Conservation (phyloP, 2,329 filamentous ascomycete genomes). For the Corynespora cassiicola region DNA sequence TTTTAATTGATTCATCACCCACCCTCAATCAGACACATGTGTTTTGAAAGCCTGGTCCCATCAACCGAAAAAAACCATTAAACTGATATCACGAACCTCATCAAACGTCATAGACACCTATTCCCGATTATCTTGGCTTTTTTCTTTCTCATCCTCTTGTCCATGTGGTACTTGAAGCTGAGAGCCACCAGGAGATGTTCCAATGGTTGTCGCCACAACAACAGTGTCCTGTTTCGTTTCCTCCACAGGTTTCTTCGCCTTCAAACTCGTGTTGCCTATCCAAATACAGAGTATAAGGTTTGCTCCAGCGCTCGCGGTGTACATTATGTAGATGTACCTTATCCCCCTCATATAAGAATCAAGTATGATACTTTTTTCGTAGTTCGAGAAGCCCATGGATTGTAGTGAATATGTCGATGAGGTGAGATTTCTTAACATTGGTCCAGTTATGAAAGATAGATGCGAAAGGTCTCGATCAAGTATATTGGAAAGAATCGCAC, state of each 20-base stretch:
- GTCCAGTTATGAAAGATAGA: slow-evolving; percentile 15
- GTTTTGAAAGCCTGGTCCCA: no score
- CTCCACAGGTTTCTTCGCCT: slow-evolving; percentile 24
- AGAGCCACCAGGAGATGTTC: slow-evolving; percentile 6
- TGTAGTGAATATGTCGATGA: slow-evolving; percentile 27
- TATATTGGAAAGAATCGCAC: slow-evolving; percentile 19
- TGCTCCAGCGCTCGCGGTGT: slow-evolving; percentile 18
- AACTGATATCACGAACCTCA: no score
- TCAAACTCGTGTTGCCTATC: slow-evolving; percentile 29
- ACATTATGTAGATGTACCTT: slow-evolving; percentile 26
- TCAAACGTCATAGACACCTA: background rate
- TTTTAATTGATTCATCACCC: no score
- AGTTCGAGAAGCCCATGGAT: slow-evolving; percentile 11
- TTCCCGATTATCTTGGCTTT: background rate
- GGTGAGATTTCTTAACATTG: slow-evolving; percentile 20
- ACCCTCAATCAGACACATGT: no score
- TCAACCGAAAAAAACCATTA: no score
- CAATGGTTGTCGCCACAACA: slow-evolving; percentile 11
- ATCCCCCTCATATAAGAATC: slow-evolving; percentile 25
- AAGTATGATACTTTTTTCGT: slow-evolving; percentile 15
- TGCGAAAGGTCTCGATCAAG: slow-evolving; percentile 10
- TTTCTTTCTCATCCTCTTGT: background rate
- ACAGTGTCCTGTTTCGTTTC: slow-evolving; percentile 10
- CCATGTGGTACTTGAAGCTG: slow-evolving; percentile 12
- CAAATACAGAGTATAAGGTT: slow-evolving; percentile 24